Base-by-base conservation (phyloP, 2,329 filamentous ascomycete species). In the Thermothelomyces thermophilus region DNA sequence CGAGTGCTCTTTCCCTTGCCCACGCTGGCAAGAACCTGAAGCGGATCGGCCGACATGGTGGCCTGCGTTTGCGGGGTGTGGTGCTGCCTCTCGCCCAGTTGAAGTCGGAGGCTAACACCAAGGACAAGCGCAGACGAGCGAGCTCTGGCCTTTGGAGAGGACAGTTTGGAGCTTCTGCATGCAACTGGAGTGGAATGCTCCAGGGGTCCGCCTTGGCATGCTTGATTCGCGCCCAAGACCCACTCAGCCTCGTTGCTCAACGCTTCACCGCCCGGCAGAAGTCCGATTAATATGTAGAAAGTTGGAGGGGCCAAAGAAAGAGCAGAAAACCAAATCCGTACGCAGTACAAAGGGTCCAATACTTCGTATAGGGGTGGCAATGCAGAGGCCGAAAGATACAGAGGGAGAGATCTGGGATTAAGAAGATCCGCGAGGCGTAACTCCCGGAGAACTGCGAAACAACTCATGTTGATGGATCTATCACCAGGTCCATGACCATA, bases 1-100 rank as follows among this genome's bases (percentile, higher is more conserved):
- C 90, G 83, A 56, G 88, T 87, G 69, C 83, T 96, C 70, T 84
- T 80, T 64, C 83, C 84, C 62, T 84, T 87, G 66, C 82, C 84
- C 68, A 87, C 86, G 74, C 87, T 83, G 66, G 89, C 79, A 66
- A 93, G 50, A 35, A 37, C 49, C 46, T 61, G 46, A 50, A 62
- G 55, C 42, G 58, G 48, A 51, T 58, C 56, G 60, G 58, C 60
- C 60, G 60, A 60, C 58, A 62, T 61, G 48, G 50, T 62, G 58
- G 60, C 60, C 60, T 50, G 44, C 46, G 42, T 39, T 56, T 50
- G 31, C 47, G 45, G 28, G 46, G 46, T 52, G 54, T 57, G 46
- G 56, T 60, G 58, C 44, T 61, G 54, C 58, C 58, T 59, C 60
- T 62, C 60, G 20, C 51, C 39, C 35, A 20, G 42, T 42, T 47